These are phyloP conservation scores for Rhodotorula graminis DNA, from an alignment of 768 basidiomycete genomes.

Conservation along the genomic window DNA sequence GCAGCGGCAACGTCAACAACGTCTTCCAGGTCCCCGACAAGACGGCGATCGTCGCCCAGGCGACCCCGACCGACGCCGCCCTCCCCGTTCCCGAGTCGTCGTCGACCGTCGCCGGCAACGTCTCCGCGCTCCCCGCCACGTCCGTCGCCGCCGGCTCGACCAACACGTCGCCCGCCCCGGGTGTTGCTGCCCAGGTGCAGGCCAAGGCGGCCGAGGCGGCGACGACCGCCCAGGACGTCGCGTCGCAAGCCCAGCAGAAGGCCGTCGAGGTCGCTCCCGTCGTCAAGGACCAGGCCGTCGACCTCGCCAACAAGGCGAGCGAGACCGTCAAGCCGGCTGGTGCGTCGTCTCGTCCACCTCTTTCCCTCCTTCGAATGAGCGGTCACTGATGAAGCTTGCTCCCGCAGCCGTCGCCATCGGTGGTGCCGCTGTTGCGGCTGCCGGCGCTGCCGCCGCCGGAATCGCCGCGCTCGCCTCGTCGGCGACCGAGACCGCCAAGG, in stretches of 20 bases:
- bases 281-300: conserved; percentile 1
- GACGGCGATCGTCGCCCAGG: not conserved
- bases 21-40: conserved; percentile 45
- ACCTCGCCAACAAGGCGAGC: not conserved
- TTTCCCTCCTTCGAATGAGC: too few relatives aligned
- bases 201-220: not conserved
- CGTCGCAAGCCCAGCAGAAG: not conserved
- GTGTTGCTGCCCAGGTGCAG: not conserved
- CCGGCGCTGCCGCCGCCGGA: conserved; percentile 19
- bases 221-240: not conserved
- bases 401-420: conserved; percentile 10
- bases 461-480: conserved; percentile 5
- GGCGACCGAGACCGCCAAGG: not conserved
- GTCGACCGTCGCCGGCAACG: conserved; percentile 15
- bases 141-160: not conserved
- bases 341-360: not conserved
- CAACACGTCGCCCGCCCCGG: not conserved
- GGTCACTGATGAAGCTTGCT: too few relatives aligned
- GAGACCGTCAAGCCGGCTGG: conserved; percentile 9
- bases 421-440: conserved; percentile 7
- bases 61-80: not conserved
- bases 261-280: conserved; percentile 7
- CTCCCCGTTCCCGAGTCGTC: conserved; percentile 30
- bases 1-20: conserved; percentile 66
- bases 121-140: conserved; percentile 10